A percentile compares a stretch with the other conserved stretches of the same genome.
Evolutionary conservation across 495 filamentous ascomycete species (phyloP).

Genomic region (Penicillium manginii): DNA sequence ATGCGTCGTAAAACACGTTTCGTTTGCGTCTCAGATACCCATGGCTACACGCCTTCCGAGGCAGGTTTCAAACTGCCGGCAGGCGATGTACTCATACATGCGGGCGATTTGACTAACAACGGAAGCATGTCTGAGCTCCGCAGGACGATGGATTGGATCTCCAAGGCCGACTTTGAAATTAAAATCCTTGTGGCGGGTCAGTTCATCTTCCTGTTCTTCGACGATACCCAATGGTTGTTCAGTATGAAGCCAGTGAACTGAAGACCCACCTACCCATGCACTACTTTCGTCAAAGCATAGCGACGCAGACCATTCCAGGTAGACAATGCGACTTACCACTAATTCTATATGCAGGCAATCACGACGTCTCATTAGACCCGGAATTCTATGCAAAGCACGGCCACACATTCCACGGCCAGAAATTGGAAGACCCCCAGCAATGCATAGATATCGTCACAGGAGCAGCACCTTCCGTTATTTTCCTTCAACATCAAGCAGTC

Average conservation of each 20-base stretch:
- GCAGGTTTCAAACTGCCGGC: slow-evolving; percentile 57
- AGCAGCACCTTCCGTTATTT: slow-evolving; percentile 60
- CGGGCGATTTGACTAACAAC: slow-evolving; percentile 63
- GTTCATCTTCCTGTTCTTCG: slow-evolving; percentile 14
- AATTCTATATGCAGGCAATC: slow-evolving; percentile 61
- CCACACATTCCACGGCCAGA: slow-evolving; percentile 59
- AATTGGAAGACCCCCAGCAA: slow-evolving; percentile 56
- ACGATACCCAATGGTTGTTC: slow-evolving; percentile 11
- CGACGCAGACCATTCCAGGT: neutral
- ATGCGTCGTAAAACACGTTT: slow-evolving; percentile 56
- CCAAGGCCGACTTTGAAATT: slow-evolving; percentile 56
- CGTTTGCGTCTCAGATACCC: slow-evolving; percentile 65
- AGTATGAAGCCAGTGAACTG: neutral
- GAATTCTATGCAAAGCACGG: slow-evolving; percentile 63
- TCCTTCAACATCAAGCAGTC: slow-evolving; percentile 65
- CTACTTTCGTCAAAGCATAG: neutral
- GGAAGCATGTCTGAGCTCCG: slow-evolving; percentile 56
- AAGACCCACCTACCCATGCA: neutral
- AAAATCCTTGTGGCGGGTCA: slow-evolving; percentile 64
- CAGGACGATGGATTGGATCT: slow-evolving; percentile 60
- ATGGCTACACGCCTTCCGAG: slow-evolving; percentile 56
- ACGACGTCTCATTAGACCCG: slow-evolving; percentile 74
- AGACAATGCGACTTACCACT: neutral
- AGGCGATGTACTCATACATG: slow-evolving; percentile 65
- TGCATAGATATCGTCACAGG: slow-evolving; percentile 59